Evolutionary conservation across 75 land plant genomes (phyloP), one percentile per base, ranked within the genome.

Genomic region (Isoetes taiwanensis): DNA sequence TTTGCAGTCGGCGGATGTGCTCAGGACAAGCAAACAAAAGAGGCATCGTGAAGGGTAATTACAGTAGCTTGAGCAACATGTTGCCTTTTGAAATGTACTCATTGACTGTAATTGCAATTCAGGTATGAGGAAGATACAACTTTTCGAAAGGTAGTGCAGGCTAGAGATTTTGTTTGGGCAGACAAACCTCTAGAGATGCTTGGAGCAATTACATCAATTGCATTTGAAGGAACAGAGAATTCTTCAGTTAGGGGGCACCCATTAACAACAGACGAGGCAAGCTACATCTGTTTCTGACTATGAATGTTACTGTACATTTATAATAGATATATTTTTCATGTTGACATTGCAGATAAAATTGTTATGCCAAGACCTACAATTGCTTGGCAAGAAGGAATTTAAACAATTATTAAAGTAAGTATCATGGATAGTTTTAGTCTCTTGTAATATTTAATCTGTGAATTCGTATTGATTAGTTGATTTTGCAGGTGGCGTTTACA

Each of bases 11-110:
- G 62, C 77, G 26, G 97, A 91, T 60, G 97, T 87, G 35, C 72
- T 91, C 12, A 68, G 80, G 61, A 79, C 69, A 59, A 65, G 81
- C 24, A 91, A 87, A 52, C 89, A 87, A 59, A 87, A 91, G 66
- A 78, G 95, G 67, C 72, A 87, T 61, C 89, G 97, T 43, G 94
- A 84, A 58, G 97, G 97, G 94, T 91, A 70, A 58, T n/a, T n/a
- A n/a, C n/a, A 54, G 61, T 37, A n/a, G 48, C 25, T 53, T 25
- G n/a, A n/a, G n/a, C n/a, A n/a, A n/a, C n/a, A n/a, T n/a, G 52
- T 57, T 19, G 10, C 17, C 8, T 24, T 14, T 10, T 37, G 39
- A 9, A 9, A 37, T 14, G 12, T 37, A 37, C 14, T 10, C 14
- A 37, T 14, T 10, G 9, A 37, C 39, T 37, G 39, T 10, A 37